Evolutionary conservation across 192 early-diverging fungal genomes (phyloP), one percentile per base, ranked within the genome.

Genomic region (Dissophora ornata): DNA sequence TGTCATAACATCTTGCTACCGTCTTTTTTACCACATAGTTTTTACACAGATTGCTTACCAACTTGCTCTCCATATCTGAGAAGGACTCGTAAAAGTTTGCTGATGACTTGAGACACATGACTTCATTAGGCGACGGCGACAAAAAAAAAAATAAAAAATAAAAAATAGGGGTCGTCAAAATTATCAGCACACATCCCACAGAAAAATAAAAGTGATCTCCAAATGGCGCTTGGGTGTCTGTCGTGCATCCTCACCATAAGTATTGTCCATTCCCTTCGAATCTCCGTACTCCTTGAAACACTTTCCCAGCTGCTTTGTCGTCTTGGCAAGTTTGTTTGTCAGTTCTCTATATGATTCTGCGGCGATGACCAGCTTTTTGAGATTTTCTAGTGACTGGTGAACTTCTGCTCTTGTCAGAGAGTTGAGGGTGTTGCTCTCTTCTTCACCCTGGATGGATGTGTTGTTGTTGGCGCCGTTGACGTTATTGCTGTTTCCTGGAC

Each of bases 31-130:
- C n/a, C n/a, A n/a, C n/a, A n/a, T n/a, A n/a, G n/a, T n/a, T n/a
- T n/a, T n/a, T n/a, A n/a, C n/a, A n/a, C n/a, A n/a, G n/a, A n/a
- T n/a, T n/a, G 21, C 52, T 57, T 82, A 82, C 80, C 63, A 82
- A 48, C 22, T 78, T 82, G 49, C 52, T 63, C 47, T 78, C 62
- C 69, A 82, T 71, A 30, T 82, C 80, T 32, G 73, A 54, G 21
- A 57, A 62, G 53, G 69, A 58, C 34, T 82, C 80, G 52, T 82
- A 82, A 82, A 82, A 82, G 54, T 82, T 75, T 38, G 80, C 74
- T 24, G 80, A 68, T 1, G 80, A 75, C 69, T 79, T 75, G 41
- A 82, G 62, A 62, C 80, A 82, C 80, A 82, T 82, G 55, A 78
- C 80, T 81, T n/a, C n/a, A n/a, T n/a, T n/a, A n/a, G n/a, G n/a